Evolutionary conservation across 768 basidiomycete genomes (phyloP).

Genomic region (Agrocybe praecox): DNA sequence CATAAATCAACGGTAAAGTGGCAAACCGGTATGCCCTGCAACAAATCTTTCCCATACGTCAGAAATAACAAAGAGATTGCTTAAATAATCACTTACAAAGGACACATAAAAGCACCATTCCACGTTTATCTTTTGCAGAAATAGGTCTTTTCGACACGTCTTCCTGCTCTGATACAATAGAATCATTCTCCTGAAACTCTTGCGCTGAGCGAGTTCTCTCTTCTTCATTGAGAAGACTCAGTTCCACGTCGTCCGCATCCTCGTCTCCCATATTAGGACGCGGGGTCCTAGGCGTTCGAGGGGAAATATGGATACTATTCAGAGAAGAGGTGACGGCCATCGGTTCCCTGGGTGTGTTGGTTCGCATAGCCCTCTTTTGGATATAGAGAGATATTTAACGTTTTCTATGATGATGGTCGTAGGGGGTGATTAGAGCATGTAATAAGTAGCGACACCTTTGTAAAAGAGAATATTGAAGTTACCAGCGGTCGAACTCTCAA

Average conservation of each 20-base stretch:
- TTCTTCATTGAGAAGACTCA: slow-evolving; percentile 60
- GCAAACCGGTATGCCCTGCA: slow-evolving; percentile 90
- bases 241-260: slow-evolving; percentile 60
- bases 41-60: slow-evolving; percentile 50
- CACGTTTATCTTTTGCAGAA: slow-evolving; percentile 77
- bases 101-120: slow-evolving; percentile 82
- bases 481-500: neutral
- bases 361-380: slow-evolving; percentile 40
- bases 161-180: slow-evolving; percentile 23
- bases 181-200: slow-evolving; percentile 43
- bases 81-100: slow-evolving; percentile 65
- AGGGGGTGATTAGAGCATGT: neutral
- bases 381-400: too few species aligned
- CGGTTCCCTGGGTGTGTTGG: slow-evolving; percentile 37
- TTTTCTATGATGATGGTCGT: neutral
- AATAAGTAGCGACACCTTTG: neutral
- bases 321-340: slow-evolving; percentile 62
- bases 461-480: neutral
- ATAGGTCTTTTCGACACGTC: slow-evolving; percentile 48
- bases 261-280: slow-evolving; percentile 35
- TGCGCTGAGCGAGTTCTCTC: slow-evolving; percentile 50
- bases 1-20: neutral
- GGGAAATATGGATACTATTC: slow-evolving; percentile 59
- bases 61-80: slow-evolving; percentile 6
- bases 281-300: slow-evolving; percentile 49